These are phyloP conservation scores for Pleurotus citrinopileatus DNA, from an alignment of 768 basidiomycete species.

Conservation along the genomic window DNA sequence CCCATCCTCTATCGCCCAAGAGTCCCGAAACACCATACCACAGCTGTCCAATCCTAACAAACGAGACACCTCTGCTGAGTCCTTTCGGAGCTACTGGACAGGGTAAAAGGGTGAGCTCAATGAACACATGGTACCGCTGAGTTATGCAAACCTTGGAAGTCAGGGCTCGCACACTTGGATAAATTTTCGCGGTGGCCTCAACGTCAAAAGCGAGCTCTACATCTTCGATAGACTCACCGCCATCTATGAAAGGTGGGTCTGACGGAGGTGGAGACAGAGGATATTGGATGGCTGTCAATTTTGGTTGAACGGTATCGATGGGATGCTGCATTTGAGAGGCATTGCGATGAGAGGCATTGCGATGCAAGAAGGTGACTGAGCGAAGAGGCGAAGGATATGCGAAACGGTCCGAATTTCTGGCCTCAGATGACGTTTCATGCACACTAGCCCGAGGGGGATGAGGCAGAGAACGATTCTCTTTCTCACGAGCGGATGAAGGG, in stretches of 20 bases:
- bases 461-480: neutral
- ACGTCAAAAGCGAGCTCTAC: neutral
- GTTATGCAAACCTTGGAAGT: constrained; percentile 2
- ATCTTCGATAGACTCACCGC: neutral
- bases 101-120: neutral
- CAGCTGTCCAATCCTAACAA: constrained; percentile 8
- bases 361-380: too few relatives aligned
- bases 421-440: neutral
- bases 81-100: constrained; percentile 10
- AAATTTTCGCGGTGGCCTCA: constrained; percentile 1
- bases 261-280: constrained; percentile 1
- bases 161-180: neutral
- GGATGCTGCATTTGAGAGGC: too few relatives aligned
- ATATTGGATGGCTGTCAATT: neutral
- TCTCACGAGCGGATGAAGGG: neutral
- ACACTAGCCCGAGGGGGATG: too few relatives aligned
- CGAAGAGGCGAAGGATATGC: too few relatives aligned
- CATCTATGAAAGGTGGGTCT: neutral
- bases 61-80: neutral
- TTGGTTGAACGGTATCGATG: neutral
- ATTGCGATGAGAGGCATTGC: too few relatives aligned
- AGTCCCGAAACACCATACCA: constrained; percentile 9
- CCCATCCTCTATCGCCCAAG: neutral
- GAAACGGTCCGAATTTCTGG: neutral
- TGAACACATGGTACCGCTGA: neutral